Evolutionary conservation across 306 rosid genomes (phyloP).

Genomic region (Prunus davidiana): DNA sequence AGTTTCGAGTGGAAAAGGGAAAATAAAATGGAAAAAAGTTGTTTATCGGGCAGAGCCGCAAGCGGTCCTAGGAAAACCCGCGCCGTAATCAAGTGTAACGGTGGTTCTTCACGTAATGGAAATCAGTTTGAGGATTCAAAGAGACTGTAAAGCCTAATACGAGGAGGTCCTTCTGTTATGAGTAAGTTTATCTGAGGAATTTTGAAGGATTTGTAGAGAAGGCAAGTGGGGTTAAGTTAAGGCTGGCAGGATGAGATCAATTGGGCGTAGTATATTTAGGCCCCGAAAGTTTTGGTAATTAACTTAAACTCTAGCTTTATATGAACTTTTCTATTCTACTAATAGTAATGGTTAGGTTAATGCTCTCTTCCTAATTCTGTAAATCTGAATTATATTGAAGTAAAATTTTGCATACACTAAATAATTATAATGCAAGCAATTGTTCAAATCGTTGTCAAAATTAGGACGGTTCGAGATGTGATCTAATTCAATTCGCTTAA

Average conservation of each 20-base stretch:
- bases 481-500: too few species aligned
- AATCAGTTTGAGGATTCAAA: neutral
- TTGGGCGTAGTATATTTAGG: neutral
- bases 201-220: conserved; percentile 19
- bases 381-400: too few species aligned
- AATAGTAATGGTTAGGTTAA: too few species aligned
- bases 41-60: conserved; percentile 2
- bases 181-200: neutral
- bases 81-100: neutral
- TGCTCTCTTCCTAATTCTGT: neutral
- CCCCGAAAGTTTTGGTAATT: neutral
- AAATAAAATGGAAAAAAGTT: conserved; percentile 6
- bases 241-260: neutral
- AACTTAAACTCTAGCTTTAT: neutral
- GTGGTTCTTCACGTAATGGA: neutral
- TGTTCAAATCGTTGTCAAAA: too few species aligned
- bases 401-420: too few species aligned
- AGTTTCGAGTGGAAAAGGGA: neutral
- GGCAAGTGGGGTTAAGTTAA: too few species aligned
- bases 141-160: neutral
- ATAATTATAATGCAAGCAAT: too few species aligned
- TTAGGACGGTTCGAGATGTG: too few species aligned
- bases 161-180: neutral
- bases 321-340: too few species aligned
- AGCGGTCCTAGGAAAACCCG: conserved; percentile 16